Evolutionary conservation across 192 early-diverging fungal genomes (phyloP), one percentile per base, ranked within the genome.

Genomic region (Backusella tuberculispora): DNA sequence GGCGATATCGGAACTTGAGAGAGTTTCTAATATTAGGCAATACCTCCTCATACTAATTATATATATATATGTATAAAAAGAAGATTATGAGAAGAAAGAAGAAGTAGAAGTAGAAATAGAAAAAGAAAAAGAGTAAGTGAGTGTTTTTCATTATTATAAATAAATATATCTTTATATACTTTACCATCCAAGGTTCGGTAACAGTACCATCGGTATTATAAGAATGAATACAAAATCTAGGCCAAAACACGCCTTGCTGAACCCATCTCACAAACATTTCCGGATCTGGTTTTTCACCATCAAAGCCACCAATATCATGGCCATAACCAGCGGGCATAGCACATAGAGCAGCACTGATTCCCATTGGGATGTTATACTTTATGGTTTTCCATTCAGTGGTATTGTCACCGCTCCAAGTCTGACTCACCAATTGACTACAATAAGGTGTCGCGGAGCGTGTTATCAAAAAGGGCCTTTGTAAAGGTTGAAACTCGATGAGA

Each of bases 191-290:
- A 19, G 84, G 88, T 66, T 89, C 87, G 24, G 89, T 90, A 0
- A 90, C 80, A 37, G 75, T 44, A 5, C 83, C 83, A 63, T 90
- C 89, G 4, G 72, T 46, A 70, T 90, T 90, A 84, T 84, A 90
- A 13, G 87, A 89, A 74, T 90, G 89, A 45, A 90, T 86, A 63
- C 85, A 90, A 64, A 90, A 90, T 17, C 89, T 29, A 40, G 89
- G 85, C 72, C 82, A 83, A 5, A 79, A 88, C 14, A 90, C 77
- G 7, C 85, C 89, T 60, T 85, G 83, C 46, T 90, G 89, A 0
- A 90, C 83, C 89, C 89, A 90, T 74, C 89, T 75, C 3, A 90
- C 83, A 69, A 90, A 86, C 50, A 90, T 66, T 72, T 90, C 88
- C 38, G 82, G 78, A 21, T 66, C 75, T 0, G 88, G 88, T 41